Conservation (phyloP, 441 rosid genomes). For the Erodium trifolium region DNA sequence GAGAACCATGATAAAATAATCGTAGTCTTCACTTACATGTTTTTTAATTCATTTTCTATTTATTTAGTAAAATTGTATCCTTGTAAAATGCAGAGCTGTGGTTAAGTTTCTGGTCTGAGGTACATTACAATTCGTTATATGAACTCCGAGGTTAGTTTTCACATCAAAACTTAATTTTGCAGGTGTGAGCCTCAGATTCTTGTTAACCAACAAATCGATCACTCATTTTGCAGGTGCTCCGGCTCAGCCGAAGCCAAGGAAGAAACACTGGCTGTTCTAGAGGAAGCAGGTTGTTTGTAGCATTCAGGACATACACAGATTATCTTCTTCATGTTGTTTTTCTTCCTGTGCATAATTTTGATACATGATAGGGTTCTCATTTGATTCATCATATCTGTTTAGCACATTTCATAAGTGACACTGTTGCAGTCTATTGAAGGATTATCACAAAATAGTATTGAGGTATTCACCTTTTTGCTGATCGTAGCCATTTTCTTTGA, state of each 20-base stretch:
- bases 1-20: not conserved
- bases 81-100: conserved; percentile 64
- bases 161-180: not conserved
- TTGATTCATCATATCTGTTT: not conserved
- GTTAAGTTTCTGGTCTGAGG: conserved; percentile 99
- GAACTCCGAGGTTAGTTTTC: conserved; percentile 61
- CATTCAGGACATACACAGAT: conserved; percentile 9
- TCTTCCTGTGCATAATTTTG: conserved; percentile 11
- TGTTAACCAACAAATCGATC: not conserved
- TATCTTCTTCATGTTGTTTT: not conserved
- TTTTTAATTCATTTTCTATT: not conserved
- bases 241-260: conserved; percentile 59
- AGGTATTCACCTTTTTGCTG: too few relatives aligned
- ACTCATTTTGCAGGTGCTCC: conserved; percentile 51
- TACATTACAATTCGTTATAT: conserved; percentile 89
- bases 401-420: not conserved
- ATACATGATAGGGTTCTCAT: not conserved
- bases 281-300: conserved; percentile 17
- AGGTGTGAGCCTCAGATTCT: not conserved
- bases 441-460: too few relatives aligned
- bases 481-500: too few relatives aligned
- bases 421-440: not conserved
- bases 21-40: not conserved
- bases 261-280: conserved; percentile 92
- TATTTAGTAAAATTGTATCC: not conserved